Percentiles rank a stretch among this genome's conserved stretches.
Evolutionary conservation across 2,329 filamentous ascomycete genomes (phyloP).

Genomic region (Microdochium paspali): DNA sequence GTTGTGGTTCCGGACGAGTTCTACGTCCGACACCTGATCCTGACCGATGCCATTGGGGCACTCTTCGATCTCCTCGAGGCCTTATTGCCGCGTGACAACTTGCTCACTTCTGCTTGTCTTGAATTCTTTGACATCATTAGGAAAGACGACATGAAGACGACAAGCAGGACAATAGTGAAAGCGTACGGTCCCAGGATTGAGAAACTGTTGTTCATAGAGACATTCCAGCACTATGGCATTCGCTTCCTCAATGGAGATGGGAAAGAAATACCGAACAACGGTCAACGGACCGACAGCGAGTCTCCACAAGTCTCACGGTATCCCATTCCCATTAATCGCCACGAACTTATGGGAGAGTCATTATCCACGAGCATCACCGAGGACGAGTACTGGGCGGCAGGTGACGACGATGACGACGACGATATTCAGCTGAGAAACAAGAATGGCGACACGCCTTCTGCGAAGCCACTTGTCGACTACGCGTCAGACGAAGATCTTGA

Average conservation of each 20-base stretch:
- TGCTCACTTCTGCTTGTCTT: constrained; percentile 86
- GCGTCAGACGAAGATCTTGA: constrained; percentile 79
- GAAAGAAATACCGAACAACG: constrained; percentile 32
- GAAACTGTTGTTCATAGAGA: constrained; percentile 72
- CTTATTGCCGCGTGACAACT: constrained; percentile 84
- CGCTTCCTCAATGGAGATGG: constrained; percentile 64
- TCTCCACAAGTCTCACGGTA: constrained; percentile 22
- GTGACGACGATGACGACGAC: constrained; percentile 81
- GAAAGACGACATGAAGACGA: constrained; percentile 68
- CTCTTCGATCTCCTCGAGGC: constrained; percentile 76
- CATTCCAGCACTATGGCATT: constrained; percentile 66
- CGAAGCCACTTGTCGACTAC: constrained; percentile 82
- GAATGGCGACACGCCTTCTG: constrained; percentile 55
- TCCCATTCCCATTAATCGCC: constrained; percentile 30
- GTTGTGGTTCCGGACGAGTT: constrained; percentile 83
- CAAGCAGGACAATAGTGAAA: constrained; percentile 77
- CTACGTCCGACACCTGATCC: constrained; percentile 75
- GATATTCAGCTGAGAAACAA: constrained; percentile 30
- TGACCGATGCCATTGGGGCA: constrained; percentile 72
- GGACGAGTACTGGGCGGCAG: constrained; percentile 89
- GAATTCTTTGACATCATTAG: constrained; percentile 91
- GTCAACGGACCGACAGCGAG: constrained; percentile 49
- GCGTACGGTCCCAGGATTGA: constrained; percentile 72
- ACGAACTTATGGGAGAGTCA: constrained; percentile 60
- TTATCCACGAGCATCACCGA: constrained; percentile 65